phyloP scores from a whole-genome alignment of 192 early-diverging fungal genomes.

The Podochytrium sp. region DNA sequence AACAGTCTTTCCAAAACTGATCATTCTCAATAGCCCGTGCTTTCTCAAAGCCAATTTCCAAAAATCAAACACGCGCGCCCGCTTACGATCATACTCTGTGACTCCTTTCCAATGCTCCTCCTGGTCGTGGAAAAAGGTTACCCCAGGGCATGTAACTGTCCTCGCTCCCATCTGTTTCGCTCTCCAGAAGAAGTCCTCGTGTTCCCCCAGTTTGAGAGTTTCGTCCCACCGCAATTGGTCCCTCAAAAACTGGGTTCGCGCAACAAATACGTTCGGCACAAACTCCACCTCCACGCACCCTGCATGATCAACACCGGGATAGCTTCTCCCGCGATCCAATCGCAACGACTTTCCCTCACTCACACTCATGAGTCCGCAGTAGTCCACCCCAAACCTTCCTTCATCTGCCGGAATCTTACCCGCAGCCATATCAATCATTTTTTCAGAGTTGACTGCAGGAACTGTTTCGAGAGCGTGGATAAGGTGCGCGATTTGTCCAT shows the following conservation, averaged over 20 bases:
- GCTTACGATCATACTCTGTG: constrained; percentile 38
- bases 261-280: constrained; percentile 43
- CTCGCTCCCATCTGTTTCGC: constrained; percentile 33
- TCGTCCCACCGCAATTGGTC: constrained; percentile 36
- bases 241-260: constrained; percentile 32
- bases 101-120: constrained; percentile 37
- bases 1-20: constrained; percentile 33
- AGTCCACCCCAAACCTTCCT: constrained; percentile 36
- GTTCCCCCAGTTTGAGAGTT: constrained; percentile 41
- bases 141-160: constrained; percentile 39
- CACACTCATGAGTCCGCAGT: constrained; percentile 35
- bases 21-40: constrained; percentile 20
- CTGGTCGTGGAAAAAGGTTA: constrained; percentile 40
- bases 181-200: constrained; percentile 45
- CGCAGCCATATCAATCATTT: constrained; percentile 37
- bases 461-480: constrained; percentile 34
- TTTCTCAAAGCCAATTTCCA: constrained; percentile 34
- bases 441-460: neutral
- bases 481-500: constrained; percentile 18
- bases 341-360: neutral
- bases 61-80: constrained; percentile 37
- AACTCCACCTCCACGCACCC: constrained; percentile 41
- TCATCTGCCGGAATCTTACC: constrained; percentile 42
- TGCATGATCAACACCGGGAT: constrained; percentile 10
- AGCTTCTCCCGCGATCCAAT: constrained; percentile 8